phyloP scores from a whole-genome alignment of 2,329 filamentous ascomycete species.

The Madurella fahalii region DNA sequence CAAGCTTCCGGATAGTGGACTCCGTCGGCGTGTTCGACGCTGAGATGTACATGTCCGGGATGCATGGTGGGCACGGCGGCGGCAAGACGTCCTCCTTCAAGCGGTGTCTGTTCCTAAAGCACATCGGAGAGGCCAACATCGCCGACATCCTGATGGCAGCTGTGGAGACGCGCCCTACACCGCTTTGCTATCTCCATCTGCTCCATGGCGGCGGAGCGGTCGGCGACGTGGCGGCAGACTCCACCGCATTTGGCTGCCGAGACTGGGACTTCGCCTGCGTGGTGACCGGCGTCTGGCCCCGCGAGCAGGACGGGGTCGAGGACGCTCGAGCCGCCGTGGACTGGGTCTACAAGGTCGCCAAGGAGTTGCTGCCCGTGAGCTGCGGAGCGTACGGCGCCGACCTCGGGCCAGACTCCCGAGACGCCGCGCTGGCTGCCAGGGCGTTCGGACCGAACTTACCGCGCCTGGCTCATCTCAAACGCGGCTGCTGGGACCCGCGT shows the following conservation, averaged over 20 bases:
- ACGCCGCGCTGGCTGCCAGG: slow-evolving; percentile 44
- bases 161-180: slow-evolving; percentile 45
- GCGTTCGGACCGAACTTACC: slow-evolving; percentile 55
- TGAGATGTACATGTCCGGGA: slow-evolving; percentile 57
- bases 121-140: slow-evolving; percentile 37
- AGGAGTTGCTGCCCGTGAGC: slow-evolving; percentile 45
- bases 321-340: slow-evolving; percentile 34
- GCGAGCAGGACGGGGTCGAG: slow-evolving; percentile 46
- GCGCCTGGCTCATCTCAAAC: slow-evolving; percentile 51
- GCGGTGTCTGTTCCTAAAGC: slow-evolving; percentile 57
- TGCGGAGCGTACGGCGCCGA: slow-evolving; percentile 56
- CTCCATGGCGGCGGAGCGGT: slow-evolving; percentile 56
- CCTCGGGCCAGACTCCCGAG: slow-evolving; percentile 59
- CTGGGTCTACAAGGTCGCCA: slow-evolving; percentile 55
- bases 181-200: slow-evolving; percentile 58
- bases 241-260: slow-evolving; percentile 59
- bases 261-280: slow-evolving; percentile 63
- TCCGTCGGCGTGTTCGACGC: slow-evolving; percentile 50
- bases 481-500: slow-evolving; percentile 39
- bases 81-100: slow-evolving; percentile 63
- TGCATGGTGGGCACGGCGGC: slow-evolving; percentile 56
- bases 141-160: slow-evolving; percentile 40
- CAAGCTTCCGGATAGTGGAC: slow-evolving; percentile 38
- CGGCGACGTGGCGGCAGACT: slow-evolving; percentile 38
- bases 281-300: slow-evolving; percentile 58